These are phyloP conservation scores for Drechslera avenae DNA, from an alignment of 2,329 filamentous ascomycete genomes.

Conservation along the genomic window DNA sequence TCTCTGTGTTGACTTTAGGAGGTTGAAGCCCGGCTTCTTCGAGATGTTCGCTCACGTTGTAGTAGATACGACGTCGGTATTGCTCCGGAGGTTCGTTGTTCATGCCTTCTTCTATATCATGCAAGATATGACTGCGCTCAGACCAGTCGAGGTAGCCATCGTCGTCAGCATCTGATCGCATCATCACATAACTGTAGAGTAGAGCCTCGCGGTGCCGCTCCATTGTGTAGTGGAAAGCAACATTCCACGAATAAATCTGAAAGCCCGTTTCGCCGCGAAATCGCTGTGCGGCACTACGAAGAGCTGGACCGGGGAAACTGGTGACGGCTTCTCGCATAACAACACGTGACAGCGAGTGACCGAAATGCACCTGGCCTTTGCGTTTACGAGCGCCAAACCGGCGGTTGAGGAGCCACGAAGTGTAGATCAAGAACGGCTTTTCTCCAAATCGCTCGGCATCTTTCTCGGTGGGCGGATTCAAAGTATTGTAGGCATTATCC, in stretches of 20 bases:
- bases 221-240: conserved; percentile 53
- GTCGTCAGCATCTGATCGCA: conserved; percentile 45
- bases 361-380: conserved; percentile 52
- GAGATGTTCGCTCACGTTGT: conserved; percentile 44
- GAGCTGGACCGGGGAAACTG: conserved; percentile 50
- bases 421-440: conserved; percentile 54
- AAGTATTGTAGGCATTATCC: conserved; percentile 50
- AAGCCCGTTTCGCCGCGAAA: conserved; percentile 52
- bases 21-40: conserved; percentile 48
- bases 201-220: conserved; percentile 52
- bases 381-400: conserved; percentile 53
- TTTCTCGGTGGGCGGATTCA: conserved; percentile 41
- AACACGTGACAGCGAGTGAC: conserved; percentile 50
- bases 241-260: conserved; percentile 54
- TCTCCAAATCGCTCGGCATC: conserved; percentile 50
- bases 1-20: conserved; percentile 49
- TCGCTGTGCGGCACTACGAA: conserved; percentile 49
- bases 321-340: conserved; percentile 51
- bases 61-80: conserved; percentile 49
- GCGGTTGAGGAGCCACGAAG: conserved; percentile 53
- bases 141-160: conserved; percentile 51
- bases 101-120: conserved; percentile 47
- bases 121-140: conserved; percentile 48
- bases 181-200: conserved; percentile 53
- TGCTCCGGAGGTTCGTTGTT: conserved; percentile 39